Evolutionary conservation across 352 stramenopile species (phyloP).

Genomic region (Globisporangium recalcitrans): DNA sequence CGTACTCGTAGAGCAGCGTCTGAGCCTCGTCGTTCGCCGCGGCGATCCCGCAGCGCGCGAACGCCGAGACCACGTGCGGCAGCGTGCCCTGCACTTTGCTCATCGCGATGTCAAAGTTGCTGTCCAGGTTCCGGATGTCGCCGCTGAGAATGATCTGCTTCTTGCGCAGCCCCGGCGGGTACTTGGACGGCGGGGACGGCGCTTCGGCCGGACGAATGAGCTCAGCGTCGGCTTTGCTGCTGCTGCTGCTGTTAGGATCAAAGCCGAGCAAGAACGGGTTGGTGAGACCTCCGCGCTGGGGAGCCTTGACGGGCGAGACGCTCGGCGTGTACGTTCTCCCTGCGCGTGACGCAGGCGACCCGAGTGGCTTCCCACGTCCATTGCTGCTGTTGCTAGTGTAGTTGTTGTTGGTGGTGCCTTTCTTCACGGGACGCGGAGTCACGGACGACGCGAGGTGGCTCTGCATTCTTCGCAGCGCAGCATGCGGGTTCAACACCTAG

Average conservation of each 20-base stretch:
- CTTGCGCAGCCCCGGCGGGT: conserved; percentile 33
- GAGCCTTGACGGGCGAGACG: conserved; percentile 44
- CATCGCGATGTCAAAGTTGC: conserved; percentile 56
- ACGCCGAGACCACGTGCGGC: conserved; percentile 40
- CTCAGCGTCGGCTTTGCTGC: conserved; percentile 11
- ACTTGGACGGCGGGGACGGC: conserved; percentile 9
- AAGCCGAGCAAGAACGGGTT: conserved; percentile 14
- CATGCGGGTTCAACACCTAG: neutral
- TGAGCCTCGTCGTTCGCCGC: conserved; percentile 53
- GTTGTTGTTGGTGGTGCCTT: conserved; percentile 2
- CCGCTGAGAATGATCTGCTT: conserved; percentile 60
- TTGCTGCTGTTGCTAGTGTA: conserved; percentile 11
- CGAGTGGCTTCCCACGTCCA: conserved; percentile 8
- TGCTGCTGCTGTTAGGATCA: conserved; percentile 8
- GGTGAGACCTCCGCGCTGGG: neutral
- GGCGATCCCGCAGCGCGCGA: conserved; percentile 40
- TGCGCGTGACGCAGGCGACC: conserved; percentile 18
- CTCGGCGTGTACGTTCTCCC: conserved; percentile 46
- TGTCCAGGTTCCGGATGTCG: conserved; percentile 70
- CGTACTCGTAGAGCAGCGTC: conserved; percentile 60
- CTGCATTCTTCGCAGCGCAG: conserved; percentile 2
- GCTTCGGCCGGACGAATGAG: conserved; percentile 28
- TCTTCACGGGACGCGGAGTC: conserved; percentile 55
- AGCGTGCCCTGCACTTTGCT: conserved; percentile 36
- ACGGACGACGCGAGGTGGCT: conserved; percentile 55